phyloP scores from a whole-genome alignment of 805 yeast genomes.

The Metschnikowia picachoensis region DNA sequence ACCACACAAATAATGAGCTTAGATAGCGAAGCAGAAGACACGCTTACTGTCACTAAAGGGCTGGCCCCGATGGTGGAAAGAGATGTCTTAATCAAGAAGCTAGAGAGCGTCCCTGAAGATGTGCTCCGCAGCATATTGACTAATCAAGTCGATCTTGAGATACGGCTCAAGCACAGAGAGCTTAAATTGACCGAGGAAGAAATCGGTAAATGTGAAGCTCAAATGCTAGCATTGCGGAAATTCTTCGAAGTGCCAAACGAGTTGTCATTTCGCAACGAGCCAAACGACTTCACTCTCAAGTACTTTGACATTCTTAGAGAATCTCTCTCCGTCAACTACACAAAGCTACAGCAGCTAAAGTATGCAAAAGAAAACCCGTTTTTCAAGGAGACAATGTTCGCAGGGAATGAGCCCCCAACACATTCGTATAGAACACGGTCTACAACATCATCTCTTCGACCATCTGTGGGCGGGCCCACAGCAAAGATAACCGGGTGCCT shows the following conservation, averaged over 20 bases:
- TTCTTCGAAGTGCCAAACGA: slow-evolving; percentile 41
- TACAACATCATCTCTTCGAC: slow-evolving; percentile 52
- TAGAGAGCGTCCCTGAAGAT: slow-evolving; percentile 18
- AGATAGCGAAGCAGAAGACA: not conserved
- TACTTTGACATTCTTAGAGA: slow-evolving; percentile 37
- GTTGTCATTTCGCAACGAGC: slow-evolving; percentile 38
- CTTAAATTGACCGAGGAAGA: slow-evolving; percentile 48
- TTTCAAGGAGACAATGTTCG: slow-evolving; percentile 13
- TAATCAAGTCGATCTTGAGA: slow-evolving; percentile 55
- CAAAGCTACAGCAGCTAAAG: slow-evolving; percentile 21
- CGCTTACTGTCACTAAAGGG: slow-evolving; percentile 1
- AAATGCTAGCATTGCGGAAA: slow-evolving; percentile 48
- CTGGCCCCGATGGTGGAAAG: slow-evolving; percentile 11
- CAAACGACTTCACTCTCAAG: slow-evolving; percentile 41
- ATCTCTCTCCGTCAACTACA: slow-evolving; percentile 31
- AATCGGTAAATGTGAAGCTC: slow-evolving; percentile 54
- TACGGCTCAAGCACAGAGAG: slow-evolving; percentile 58
- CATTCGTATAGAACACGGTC: slow-evolving; percentile 46
- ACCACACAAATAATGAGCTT: not conserved
- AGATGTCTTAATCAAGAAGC: slow-evolving; percentile 14
- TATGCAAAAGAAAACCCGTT: slow-evolving; percentile 13
- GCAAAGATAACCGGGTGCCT: slow-evolving; percentile 44
- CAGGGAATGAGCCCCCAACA: slow-evolving; percentile 9
- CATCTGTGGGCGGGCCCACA: slow-evolving; percentile 27
- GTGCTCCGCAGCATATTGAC: slow-evolving; percentile 26